phyloP scores from a whole-genome alignment of 805 yeast species.

The Saccharomyces paradoxus region DNA sequence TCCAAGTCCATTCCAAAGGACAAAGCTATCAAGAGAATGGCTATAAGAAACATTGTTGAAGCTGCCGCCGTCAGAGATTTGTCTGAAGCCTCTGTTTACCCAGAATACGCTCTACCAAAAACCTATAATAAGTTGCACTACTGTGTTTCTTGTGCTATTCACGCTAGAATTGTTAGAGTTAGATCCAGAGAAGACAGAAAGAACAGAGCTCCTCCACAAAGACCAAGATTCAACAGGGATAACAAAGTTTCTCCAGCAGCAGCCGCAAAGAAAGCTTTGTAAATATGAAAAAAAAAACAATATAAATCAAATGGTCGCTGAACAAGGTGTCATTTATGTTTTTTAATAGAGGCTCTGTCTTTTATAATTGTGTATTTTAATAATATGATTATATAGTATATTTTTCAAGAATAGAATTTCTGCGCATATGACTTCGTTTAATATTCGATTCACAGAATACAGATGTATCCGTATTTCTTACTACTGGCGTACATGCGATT shows the following conservation, averaged over 20 bases:
- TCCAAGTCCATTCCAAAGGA: constrained; percentile 99
- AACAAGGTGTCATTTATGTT: not conserved
- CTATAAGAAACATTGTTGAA: constrained; percentile 99
- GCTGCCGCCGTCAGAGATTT: constrained; percentile 99
- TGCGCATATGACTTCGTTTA: constrained; percentile 2
- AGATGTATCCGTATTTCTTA: not conserved
- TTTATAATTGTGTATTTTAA: not conserved
- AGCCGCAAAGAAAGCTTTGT: constrained; percentile 89
- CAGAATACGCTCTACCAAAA: constrained; percentile 99
- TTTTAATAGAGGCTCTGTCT: not conserved
- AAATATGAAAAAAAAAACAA: constrained; percentile 19
- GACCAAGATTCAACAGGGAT: constrained; percentile 96
- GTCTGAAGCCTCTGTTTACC: constrained; percentile 98
- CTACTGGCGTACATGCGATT: not conserved
- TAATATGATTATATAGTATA: not conserved
- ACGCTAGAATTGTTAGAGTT: constrained; percentile 99
- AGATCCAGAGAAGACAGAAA: constrained; percentile 99
- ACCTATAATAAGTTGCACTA: constrained; percentile 99
- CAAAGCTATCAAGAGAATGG: constrained; percentile 99
- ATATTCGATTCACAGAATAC: not conserved
- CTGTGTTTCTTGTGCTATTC: constrained; percentile 99
- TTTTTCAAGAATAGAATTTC: not conserved
- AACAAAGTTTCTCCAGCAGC: constrained; percentile 94
- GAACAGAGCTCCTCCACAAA: constrained; percentile 97
- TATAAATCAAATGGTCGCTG: not conserved